These are phyloP conservation scores for Thalassiosira sp. DNA, from an alignment of 352 stramenopile species.

Conservation along the genomic window DNA sequence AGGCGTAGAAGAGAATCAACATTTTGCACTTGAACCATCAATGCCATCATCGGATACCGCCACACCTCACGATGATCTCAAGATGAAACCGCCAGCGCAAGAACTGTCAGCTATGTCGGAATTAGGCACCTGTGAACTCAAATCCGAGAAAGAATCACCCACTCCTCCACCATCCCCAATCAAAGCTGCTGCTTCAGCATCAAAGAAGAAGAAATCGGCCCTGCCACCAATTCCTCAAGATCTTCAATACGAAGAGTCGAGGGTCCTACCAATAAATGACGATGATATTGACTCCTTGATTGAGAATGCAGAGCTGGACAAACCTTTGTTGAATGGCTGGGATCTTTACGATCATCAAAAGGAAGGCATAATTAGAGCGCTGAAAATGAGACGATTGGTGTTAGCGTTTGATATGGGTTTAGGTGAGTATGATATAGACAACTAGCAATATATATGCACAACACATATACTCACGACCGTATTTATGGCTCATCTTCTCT, in stretches of 20 bases:
- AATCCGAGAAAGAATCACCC: background rate
- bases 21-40: background rate
- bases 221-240: constrained; percentile 47
- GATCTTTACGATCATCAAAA: constrained; percentile 76
- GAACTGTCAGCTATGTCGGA: background rate
- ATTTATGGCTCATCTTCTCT: too few relatives aligned
- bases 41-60: background rate
- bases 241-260: constrained; percentile 52
- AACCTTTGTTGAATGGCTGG: constrained; percentile 75
- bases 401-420: constrained; percentile 81
- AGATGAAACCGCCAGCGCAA: constrained; percentile 6
- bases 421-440: too few relatives aligned
- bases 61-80: background rate
- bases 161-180: too few relatives aligned
- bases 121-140: background rate
- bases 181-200: background rate
- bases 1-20: background rate
- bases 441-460: too few relatives aligned
- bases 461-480: too few relatives aligned
- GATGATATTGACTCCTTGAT: constrained; percentile 58
- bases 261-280: constrained; percentile 65
- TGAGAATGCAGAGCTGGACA: constrained; percentile 62
- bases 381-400: constrained; percentile 78
- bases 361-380: constrained; percentile 57
- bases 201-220: constrained; percentile 7